Conservation (phyloP, 2,329 filamentous ascomycete genomes). For the Zarea fungicola region DNA sequence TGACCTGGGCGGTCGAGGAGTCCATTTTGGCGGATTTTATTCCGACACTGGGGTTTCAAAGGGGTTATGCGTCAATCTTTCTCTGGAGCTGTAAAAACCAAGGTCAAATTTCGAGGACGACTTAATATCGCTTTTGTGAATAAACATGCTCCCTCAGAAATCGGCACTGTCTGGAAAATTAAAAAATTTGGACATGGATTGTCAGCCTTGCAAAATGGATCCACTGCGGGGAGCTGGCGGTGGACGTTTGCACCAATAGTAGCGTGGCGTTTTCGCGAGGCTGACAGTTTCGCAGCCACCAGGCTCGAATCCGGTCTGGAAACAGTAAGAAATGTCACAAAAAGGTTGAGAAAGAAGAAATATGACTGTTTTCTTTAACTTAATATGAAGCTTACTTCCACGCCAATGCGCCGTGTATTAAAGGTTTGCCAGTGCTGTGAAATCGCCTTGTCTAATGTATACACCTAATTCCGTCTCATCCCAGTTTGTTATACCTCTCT, state of each 20-base stretch:
- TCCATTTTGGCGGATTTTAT: slow-evolving; percentile 27
- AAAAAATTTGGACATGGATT: slow-evolving; percentile 1
- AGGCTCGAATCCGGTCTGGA: too few relatives aligned
- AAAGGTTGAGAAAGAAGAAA: too few relatives aligned
- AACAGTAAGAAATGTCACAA: too few relatives aligned
- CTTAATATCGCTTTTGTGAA: not conserved
- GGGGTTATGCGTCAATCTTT: not conserved
- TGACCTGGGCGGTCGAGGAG: slow-evolving; percentile 49
- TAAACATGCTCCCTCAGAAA: not conserved
- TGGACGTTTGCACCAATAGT: not conserved
- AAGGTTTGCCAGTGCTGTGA: not conserved
- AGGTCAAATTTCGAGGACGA: not conserved
- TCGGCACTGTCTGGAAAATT: not conserved
- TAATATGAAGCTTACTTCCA: too few relatives aligned
- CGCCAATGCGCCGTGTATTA: not conserved
- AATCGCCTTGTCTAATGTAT: not conserved
- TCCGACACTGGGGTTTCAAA: not conserved
- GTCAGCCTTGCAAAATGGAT: slow-evolving; percentile 2
- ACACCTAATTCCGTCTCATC: not conserved
- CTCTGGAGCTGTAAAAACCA: not conserved
- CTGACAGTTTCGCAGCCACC: not conserved
- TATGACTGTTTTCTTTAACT: too few relatives aligned
- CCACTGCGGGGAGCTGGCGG: slow-evolving; percentile 9
- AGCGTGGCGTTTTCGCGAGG: not conserved
- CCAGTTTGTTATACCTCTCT: slow-evolving; percentile 57